Percentiles rank a stretch among this genome's conserved stretches.
These are phyloP conservation scores for Colletotrichum sp. DNA, from an alignment of 2,329 filamentous ascomycete genomes.

Conservation along the genomic window DNA sequence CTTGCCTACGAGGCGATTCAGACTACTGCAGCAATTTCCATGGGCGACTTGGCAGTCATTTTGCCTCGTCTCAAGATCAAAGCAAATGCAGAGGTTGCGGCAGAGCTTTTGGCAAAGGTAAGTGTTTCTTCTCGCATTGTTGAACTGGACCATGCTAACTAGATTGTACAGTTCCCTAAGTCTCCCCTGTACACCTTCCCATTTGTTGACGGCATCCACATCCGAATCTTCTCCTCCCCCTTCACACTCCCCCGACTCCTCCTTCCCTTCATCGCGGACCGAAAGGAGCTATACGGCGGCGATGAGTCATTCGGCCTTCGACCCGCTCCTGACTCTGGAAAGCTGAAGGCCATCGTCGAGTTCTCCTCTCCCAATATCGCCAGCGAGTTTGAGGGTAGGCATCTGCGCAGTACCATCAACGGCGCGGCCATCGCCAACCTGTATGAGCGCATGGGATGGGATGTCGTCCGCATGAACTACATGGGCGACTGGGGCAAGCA, in stretches of 20 bases:
- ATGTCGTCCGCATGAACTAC: slow-evolving; percentile 76
- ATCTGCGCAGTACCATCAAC: slow-evolving; percentile 79
- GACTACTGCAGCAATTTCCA: slow-evolving; percentile 26
- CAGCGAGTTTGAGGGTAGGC: slow-evolving; percentile 77
- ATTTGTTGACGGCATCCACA: slow-evolving; percentile 59
- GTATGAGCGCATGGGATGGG: slow-evolving; percentile 72
- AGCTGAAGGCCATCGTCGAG: slow-evolving; percentile 66
- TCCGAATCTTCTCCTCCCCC: slow-evolving; percentile 72
- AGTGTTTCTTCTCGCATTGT: fast-evolving
- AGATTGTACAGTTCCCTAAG: slow-evolving; percentile 52
- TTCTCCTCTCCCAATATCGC: slow-evolving; percentile 81
- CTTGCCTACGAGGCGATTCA: slow-evolving; percentile 35
- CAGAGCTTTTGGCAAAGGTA: background rate
- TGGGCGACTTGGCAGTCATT: slow-evolving; percentile 35
- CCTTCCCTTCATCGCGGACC: slow-evolving; percentile 63
- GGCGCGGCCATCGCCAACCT: slow-evolving; percentile 75
- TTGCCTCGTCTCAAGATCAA: slow-evolving; percentile 33
- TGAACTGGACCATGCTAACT: background rate
- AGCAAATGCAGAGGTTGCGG: slow-evolving; percentile 13
- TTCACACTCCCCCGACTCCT: slow-evolving; percentile 60
- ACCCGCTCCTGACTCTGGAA: slow-evolving; percentile 37
- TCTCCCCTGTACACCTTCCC: slow-evolving; percentile 64
- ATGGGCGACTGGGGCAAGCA: slow-evolving; percentile 83
- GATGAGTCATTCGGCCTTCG: slow-evolving; percentile 63
- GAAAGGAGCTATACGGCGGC: slow-evolving; percentile 62